A percentile compares a stretch with the other conserved stretches of the same genome.
Conservation (phyloP, 768 basidiomycete species). For the Mycena alexandri region DNA sequence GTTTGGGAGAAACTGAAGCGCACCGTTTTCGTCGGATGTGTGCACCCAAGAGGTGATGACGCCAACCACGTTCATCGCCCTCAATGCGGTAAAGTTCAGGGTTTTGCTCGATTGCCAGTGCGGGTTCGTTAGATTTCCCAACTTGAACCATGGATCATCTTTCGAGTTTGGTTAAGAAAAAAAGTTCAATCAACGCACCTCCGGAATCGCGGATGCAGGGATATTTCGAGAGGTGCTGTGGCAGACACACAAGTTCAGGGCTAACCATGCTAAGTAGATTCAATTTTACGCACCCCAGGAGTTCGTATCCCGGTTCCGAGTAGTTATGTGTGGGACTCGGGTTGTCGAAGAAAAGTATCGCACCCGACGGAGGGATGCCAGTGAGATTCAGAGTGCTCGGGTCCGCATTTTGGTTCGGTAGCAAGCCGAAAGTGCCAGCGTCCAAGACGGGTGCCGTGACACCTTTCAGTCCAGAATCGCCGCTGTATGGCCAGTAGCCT, state of each 20-base stretch:
- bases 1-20: conserved; percentile 48
- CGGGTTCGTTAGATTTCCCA: conserved; percentile 48
- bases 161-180: no score
- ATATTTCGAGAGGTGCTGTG: conserved; percentile 44
- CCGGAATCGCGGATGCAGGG: conserved; percentile 41
- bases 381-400: conserved; percentile 41
- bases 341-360: conserved; percentile 48
- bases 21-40: conserved; percentile 47
- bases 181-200: conserved; percentile 38
- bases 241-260: neutral
- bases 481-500: conserved; percentile 49
- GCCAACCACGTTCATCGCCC: conserved; percentile 40
- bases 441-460: conserved; percentile 45
- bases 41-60: conserved; percentile 46
- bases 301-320: conserved; percentile 44
- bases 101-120: conserved; percentile 49
- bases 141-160: conserved; percentile 27
- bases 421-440: conserved; percentile 43
- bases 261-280: neutral
- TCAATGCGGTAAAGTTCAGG: conserved; percentile 42
- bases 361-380: conserved; percentile 36
- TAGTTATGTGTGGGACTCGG: conserved; percentile 49
- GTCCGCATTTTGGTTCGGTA: conserved; percentile 36
- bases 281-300: conserved; percentile 41
- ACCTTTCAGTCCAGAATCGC: conserved; percentile 43